Evolutionary conservation across 257 asterid species (phyloP), one percentile per base, ranked within the genome.

Genomic region (Pogostemon cablin): DNA sequence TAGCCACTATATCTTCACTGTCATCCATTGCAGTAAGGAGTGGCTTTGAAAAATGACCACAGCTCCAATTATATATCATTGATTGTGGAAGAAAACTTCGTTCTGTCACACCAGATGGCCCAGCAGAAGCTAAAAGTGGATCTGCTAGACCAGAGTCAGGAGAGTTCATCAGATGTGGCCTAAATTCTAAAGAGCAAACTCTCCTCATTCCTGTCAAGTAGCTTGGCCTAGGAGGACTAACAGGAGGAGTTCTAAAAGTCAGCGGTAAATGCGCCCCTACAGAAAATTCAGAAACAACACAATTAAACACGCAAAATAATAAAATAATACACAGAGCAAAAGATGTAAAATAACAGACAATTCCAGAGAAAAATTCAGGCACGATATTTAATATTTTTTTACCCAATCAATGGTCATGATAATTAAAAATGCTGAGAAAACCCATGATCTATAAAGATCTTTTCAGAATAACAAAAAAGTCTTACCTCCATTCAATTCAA

Each of bases 171-270:
- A 90, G 67, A 80, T 90, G 95, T 15, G 99, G 99, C 79, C 99
- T 83, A 73, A 95, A 95, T 75, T 95, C 99, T 77, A 95, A 84
- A 69, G 99, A 95, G 81, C 84, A 91, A 44, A 95, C 99, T 83
- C 99, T 95, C 68, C 99, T 87, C 76, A 95, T 86, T 74, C 96
- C 95, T 50, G 95, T 86, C 86, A 90, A 65, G 83, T 88, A 90
- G 78, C 91, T 95, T 59, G 99, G 88, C 62, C 96, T 86, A 43
- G 98, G 99, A 62, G 99, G 99, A 82, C 99, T 95, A 75, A 95
- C 98, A 47, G 99, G 99, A 78, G 99, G 99, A 1, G 99, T 95
- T 82, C 97, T 90, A 78, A 95, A 95, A 62, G 99, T 83, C 74
- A 90, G 80, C 15, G 97, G 95, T 83, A 95, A 74, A 87, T 86